These are phyloP conservation scores for Fraxinus cuspidata DNA, from an alignment of 257 asterid species.

Conservation along the genomic window DNA sequence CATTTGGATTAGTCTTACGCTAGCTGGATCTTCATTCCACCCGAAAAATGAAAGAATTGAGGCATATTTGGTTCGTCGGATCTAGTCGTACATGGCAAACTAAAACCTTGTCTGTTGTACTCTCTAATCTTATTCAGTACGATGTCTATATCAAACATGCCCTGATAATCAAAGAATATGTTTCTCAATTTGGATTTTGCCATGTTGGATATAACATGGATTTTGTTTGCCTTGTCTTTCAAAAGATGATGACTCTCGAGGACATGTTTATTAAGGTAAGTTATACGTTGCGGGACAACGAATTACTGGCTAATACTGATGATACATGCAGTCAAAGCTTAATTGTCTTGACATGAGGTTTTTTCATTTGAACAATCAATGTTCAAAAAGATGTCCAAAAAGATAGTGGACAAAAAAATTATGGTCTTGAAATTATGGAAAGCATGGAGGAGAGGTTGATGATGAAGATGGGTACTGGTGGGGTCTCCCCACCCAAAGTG, in stretches of 20 bases:
- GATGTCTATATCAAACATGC: background rate
- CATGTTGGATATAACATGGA: background rate
- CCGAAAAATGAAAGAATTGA: background rate
- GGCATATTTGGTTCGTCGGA: background rate
- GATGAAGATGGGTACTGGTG: slow-evolving; percentile 34
- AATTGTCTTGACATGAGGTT: background rate
- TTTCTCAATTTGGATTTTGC: background rate
- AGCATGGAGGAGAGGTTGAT: slow-evolving; percentile 26
- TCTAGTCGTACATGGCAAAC: background rate
- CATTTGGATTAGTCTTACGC: background rate
- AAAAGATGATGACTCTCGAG: slow-evolving; percentile 2
- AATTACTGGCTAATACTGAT: background rate
- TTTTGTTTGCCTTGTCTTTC: slow-evolving; percentile 23
- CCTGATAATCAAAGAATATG: background rate
- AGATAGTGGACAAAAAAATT: slow-evolving; percentile 16
- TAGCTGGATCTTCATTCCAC: background rate
- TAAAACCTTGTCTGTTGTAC: background rate
- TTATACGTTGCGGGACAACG: background rate
- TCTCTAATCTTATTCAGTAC: background rate
- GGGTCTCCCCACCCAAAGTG: slow-evolving; percentile 51
- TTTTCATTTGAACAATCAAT: background rate
- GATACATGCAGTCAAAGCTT: background rate
- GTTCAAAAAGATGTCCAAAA: slow-evolving; percentile 22
- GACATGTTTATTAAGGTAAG: background rate
- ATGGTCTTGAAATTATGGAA: slow-evolving; percentile 25